Percentiles rank a stretch among this genome's conserved stretches.
These are phyloP conservation scores for Trypanosoma vivax DNA, from an alignment of 208 protist genomes.

Conservation along the genomic window DNA sequence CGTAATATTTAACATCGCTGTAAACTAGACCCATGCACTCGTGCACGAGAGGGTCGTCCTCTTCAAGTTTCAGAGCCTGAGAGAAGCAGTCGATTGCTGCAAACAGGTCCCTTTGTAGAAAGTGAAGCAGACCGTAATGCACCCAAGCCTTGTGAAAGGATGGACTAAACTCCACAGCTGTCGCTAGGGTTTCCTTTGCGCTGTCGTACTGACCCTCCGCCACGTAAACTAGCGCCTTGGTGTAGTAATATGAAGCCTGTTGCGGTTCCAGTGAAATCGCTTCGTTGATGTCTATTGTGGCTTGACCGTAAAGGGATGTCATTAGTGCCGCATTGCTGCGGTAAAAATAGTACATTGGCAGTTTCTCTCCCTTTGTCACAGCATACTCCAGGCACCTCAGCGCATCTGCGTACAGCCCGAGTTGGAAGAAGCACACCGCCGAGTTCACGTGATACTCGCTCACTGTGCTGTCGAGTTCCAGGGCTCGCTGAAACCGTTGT, in stretches of 20 bases:
- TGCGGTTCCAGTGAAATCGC: slow-evolving; percentile 41
- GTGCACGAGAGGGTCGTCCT: slow-evolving; percentile 35
- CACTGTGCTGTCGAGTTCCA: slow-evolving; percentile 45
- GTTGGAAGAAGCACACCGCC: slow-evolving; percentile 55
- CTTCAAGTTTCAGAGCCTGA: slow-evolving; percentile 28
- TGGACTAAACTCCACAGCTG: slow-evolving; percentile 31
- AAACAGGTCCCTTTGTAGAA: slow-evolving; percentile 32
- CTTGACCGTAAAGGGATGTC: slow-evolving; percentile 41
- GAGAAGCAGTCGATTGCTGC: slow-evolving; percentile 43
- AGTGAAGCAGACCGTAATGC: slow-evolving; percentile 47
- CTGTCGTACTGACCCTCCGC: slow-evolving; percentile 21
- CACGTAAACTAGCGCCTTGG: slow-evolving; percentile 42
- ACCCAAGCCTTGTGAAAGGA: slow-evolving; percentile 33
- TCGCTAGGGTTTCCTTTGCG: slow-evolving; percentile 32
- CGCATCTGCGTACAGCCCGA: slow-evolving; percentile 41
- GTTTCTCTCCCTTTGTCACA: slow-evolving; percentile 32
- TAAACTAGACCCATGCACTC: slow-evolving; percentile 76
- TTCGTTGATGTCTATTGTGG: slow-evolving; percentile 48
- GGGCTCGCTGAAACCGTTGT: slow-evolving; percentile 59
- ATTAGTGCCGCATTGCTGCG: slow-evolving; percentile 58
- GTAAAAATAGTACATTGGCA: slow-evolving; percentile 61
- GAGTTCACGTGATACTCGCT: slow-evolving; percentile 66
- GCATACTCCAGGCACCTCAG: slow-evolving; percentile 68
- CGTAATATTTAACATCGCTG: slow-evolving; percentile 54
- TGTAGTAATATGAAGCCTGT: slow-evolving; percentile 38